These are phyloP conservation scores for Penicillium frequentans DNA, from an alignment of 2,329 filamentous ascomycete genomes.

Conservation along the genomic window DNA sequence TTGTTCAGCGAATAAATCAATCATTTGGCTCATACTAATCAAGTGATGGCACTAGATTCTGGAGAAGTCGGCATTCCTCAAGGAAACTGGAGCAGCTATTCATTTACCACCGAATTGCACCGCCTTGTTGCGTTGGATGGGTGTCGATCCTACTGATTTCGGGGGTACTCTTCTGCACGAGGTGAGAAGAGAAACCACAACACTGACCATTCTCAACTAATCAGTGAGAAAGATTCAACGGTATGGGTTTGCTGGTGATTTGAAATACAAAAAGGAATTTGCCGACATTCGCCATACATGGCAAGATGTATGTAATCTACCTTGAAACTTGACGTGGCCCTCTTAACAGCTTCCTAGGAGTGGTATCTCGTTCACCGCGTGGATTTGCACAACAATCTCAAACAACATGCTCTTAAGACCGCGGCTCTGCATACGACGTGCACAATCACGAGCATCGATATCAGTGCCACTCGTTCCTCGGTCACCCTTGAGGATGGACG, in stretches of 20 bases:
- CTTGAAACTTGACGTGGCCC: not conserved
- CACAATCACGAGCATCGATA: conserved; percentile 18
- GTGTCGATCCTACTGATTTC: conserved; percentile 19
- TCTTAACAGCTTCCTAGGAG: conserved; percentile 14
- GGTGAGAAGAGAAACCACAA: conserved; percentile 3
- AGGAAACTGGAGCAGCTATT: conserved; percentile 27
- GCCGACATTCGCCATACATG: conserved; percentile 15
- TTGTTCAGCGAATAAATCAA: not conserved
- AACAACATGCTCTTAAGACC: conserved; percentile 29
- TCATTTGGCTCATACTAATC: not conserved
- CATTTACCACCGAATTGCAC: conserved; percentile 30
- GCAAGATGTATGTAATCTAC: conserved; percentile 21
- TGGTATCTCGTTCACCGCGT: conserved; percentile 42
- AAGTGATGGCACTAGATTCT: conserved; percentile 23
- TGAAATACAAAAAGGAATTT: conserved; percentile 21
- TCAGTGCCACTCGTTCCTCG: conserved; percentile 9
- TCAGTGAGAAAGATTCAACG: conserved; percentile 17
- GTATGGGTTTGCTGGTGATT: conserved; percentile 14
- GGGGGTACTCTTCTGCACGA: conserved; percentile 25
- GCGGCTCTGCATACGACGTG: conserved; percentile 24
- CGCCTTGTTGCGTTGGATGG: conserved; percentile 25
- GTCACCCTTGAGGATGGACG: conserved; percentile 24
- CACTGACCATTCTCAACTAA: not conserved
- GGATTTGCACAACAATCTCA: conserved; percentile 42
- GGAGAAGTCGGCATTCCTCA: conserved; percentile 26